Evolutionary conservation across 2,329 filamentous ascomycete genomes (phyloP).

Genomic region (Elsinoe ampelina): DNA sequence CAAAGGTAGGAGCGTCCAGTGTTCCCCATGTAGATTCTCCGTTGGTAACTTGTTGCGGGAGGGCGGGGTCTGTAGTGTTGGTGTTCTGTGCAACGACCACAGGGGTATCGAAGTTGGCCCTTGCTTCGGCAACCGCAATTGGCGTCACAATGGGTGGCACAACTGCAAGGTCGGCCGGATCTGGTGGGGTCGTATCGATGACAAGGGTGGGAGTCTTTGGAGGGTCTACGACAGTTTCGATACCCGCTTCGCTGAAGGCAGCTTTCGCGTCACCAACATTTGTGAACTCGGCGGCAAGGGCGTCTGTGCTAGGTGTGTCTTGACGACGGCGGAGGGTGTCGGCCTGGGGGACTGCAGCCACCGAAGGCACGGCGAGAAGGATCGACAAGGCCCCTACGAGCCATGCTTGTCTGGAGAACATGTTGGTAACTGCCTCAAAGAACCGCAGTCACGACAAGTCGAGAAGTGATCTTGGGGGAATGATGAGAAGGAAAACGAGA

Average conservation of each 20-base stretch:
- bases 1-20: constrained; percentile 16
- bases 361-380: constrained; percentile 1
- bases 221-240: not conserved
- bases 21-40: constrained; percentile 17
- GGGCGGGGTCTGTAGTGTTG: constrained; percentile 5
- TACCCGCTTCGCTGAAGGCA: not conserved
- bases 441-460: not conserved
- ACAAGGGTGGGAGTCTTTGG: not conserved
- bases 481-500: not conserved
- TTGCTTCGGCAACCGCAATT: not conserved
- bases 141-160: not conserved
- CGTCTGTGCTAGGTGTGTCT: not conserved
- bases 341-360: not conserved
- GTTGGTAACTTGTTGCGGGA: constrained; percentile 13
- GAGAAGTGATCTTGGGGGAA: not conserved
- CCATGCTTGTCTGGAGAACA: constrained; percentile 7
- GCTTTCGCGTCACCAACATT: not conserved
- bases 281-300: constrained; percentile 4
- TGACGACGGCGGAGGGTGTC: not conserved
- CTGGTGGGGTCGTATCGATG: not conserved
- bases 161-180: not conserved
- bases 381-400: constrained; percentile 7
- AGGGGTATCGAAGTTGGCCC: not conserved
- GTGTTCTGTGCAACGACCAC: constrained; percentile 7
- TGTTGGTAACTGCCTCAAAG: not conserved